These are phyloP conservation scores for Rasamsonia emersonii DNA, from an alignment of 2,329 filamentous ascomycete species.

Conservation along the genomic window DNA sequence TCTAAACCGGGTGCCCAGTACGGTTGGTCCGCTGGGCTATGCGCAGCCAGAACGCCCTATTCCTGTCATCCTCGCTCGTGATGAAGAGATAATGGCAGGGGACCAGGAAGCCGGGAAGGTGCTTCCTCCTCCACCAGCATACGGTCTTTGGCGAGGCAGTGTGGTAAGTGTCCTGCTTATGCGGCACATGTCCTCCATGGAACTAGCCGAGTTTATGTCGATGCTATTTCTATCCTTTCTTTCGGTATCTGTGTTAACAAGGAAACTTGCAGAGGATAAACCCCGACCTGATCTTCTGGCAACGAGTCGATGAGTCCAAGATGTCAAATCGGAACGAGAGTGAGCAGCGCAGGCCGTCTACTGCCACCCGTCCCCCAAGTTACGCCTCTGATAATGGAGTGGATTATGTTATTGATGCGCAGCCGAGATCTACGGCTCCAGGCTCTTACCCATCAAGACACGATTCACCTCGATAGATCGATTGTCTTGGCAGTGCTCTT, in stretches of 20 bases:
- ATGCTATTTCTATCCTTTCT: too few species aligned
- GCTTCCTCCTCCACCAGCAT: slow-evolving; percentile 63
- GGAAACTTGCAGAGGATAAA: slow-evolving; percentile 63
- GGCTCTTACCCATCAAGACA: too few species aligned
- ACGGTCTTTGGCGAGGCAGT: slow-evolving; percentile 75
- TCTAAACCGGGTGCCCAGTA: slow-evolving; percentile 35
- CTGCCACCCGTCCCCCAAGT: slow-evolving; percentile 57
- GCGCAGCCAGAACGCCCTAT: slow-evolving; percentile 66
- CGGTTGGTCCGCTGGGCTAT: slow-evolving; percentile 54
- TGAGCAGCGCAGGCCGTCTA: slow-evolving; percentile 13
- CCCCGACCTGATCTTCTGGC: slow-evolving; percentile 74
- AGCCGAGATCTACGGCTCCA: slow-evolving; percentile 49
- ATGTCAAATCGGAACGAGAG: slow-evolving; percentile 9
- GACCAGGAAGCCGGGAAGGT: slow-evolving; percentile 48
- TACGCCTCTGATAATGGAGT: slow-evolving; percentile 70
- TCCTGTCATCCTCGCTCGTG: slow-evolving; percentile 62
- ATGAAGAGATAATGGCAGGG: slow-evolving; percentile 57
- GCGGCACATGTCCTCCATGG: neutral
- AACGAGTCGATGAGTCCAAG: slow-evolving; percentile 44
- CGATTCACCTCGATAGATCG: too few species aligned
- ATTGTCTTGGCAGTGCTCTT: too few species aligned
- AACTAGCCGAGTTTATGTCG: neutral
- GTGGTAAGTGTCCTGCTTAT: slow-evolving; percentile 52
- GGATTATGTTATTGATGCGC: slow-evolving; percentile 61
- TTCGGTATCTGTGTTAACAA: slow-evolving; percentile 5